These are phyloP conservation scores for Trametes hirsuta DNA, from an alignment of 1,284 basidiomycete genomes.

Conservation along the genomic window DNA sequence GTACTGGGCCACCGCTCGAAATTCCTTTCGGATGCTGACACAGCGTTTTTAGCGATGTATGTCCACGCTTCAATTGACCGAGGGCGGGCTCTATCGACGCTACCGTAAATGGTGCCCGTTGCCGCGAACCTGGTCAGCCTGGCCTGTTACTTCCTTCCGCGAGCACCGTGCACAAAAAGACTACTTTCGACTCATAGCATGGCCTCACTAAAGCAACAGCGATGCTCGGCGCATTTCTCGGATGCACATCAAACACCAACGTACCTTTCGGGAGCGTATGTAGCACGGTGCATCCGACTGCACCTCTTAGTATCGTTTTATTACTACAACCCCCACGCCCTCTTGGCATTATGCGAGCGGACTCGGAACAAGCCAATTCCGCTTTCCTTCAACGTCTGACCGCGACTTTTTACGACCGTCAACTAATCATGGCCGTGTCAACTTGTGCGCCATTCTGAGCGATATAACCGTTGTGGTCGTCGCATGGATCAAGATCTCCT, in stretches of 20 bases:
- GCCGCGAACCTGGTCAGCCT: slow-evolving; percentile 5
- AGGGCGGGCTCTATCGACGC: not conserved
- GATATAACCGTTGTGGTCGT: slow-evolving; percentile 6
- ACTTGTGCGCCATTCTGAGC: not conserved
- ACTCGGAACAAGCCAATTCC: too few species aligned
- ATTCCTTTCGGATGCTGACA: not conserved
- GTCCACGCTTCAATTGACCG: slow-evolving; percentile 7
- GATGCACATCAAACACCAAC: too few species aligned
- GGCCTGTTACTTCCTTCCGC: not conserved
- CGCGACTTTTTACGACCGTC: too few species aligned
- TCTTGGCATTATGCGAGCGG: too few species aligned
- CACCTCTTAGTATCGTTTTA: too few species aligned
- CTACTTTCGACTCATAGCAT: not conserved
- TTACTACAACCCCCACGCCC: too few species aligned
- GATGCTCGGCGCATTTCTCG: too few species aligned
- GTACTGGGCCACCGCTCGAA: not conserved
- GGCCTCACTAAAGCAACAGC: not conserved
- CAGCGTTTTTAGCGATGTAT: slow-evolving; percentile 13
- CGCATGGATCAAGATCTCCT: slow-evolving; percentile 3
- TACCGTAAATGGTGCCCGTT: slow-evolving; percentile 2
- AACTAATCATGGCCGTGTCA: not conserved
- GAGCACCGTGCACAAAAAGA: not conserved
- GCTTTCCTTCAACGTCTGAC: too few species aligned
- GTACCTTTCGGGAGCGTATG: too few species aligned
- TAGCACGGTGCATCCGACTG: too few species aligned